phyloP scores from a whole-genome alignment of 2,329 filamentous ascomycete species.

The Calonectria montana region DNA sequence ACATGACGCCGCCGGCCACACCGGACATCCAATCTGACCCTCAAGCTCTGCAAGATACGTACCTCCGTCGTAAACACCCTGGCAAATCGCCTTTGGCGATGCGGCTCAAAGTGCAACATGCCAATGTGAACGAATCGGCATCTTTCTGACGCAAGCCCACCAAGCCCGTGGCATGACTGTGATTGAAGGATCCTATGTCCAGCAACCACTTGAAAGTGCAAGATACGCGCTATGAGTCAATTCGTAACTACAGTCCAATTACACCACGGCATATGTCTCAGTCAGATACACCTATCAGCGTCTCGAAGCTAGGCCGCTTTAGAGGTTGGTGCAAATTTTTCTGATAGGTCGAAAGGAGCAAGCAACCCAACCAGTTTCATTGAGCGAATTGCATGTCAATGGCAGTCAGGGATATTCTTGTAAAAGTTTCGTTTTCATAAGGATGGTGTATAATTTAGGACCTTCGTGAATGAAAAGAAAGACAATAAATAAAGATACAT shows the following conservation, averaged over 20 bases:
- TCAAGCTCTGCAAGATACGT: background rate
- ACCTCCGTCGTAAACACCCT: background rate
- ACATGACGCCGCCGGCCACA: conserved; percentile 22
- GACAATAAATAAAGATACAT: no score
- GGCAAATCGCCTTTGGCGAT: background rate
- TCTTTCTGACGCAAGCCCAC: background rate
- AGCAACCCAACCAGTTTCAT: no score
- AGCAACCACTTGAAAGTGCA: conserved; percentile 6
- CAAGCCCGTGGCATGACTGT: background rate
- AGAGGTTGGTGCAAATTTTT: background rate
- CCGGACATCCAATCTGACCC: conserved; percentile 3
- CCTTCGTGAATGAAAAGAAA: no score
- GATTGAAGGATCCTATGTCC: background rate
- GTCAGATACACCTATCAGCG: background rate
- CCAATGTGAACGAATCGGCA: background rate
- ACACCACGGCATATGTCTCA: background rate
- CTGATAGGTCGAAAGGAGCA: background rate
- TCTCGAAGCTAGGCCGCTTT: background rate
- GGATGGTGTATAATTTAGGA: no score
- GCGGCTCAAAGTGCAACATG: conserved; percentile 14
- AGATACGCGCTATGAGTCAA: background rate
- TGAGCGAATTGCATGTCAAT: no score
- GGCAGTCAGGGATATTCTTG: no score
- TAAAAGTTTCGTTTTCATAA: no score
- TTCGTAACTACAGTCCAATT: background rate